A percentile compares a stretch with the other conserved stretches of the same genome.
These are phyloP conservation scores for Oryza meyeriana DNA, from an alignment of 176 grass and related monocot species.

Conservation along the genomic window DNA sequence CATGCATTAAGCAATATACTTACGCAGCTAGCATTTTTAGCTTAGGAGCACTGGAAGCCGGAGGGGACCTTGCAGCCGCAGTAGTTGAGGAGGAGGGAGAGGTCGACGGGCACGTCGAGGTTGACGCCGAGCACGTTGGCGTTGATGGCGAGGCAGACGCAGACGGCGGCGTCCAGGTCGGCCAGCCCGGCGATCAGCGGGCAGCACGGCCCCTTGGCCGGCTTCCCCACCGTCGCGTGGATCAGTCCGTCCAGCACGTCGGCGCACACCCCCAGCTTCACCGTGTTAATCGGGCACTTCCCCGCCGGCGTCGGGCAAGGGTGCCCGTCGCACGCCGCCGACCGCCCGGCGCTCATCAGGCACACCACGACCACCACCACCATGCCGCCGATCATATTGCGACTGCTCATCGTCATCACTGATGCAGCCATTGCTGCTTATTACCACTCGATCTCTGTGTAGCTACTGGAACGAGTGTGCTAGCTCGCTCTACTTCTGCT, in stretches of 20 bases:
- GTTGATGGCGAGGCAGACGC: slow-evolving; percentile 67
- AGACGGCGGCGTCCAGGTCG: slow-evolving; percentile 61
- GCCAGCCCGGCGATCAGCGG: slow-evolving; percentile 45
- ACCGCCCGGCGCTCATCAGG: too few relatives aligned
- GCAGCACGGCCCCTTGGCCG: slow-evolving; percentile 62
- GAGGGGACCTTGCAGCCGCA: slow-evolving; percentile 50
- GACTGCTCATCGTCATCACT: too few relatives aligned
- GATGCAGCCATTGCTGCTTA: too few relatives aligned
- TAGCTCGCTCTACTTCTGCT: too few relatives aligned
- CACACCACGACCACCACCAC: neutral
- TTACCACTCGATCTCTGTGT: too few relatives aligned
- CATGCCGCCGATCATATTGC: too few relatives aligned
- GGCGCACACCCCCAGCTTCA: slow-evolving; percentile 61
- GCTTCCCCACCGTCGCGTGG: slow-evolving; percentile 35
- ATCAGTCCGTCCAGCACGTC: slow-evolving; percentile 60
- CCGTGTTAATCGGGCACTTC: slow-evolving; percentile 58
- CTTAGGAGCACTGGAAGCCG: slow-evolving; percentile 48
- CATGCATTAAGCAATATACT: too few relatives aligned
- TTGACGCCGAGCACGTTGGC: slow-evolving; percentile 64
- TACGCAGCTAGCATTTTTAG: neutral
- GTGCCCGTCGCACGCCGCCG: neutral
- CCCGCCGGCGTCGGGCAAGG: slow-evolving; percentile 21
- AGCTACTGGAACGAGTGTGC: too few relatives aligned
- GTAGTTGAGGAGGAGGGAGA: slow-evolving; percentile 69
- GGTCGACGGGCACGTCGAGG: slow-evolving; percentile 51